Conservation (phyloP, 2,329 filamentous ascomycete species). For the Neopestalotiopsis sp. region DNA sequence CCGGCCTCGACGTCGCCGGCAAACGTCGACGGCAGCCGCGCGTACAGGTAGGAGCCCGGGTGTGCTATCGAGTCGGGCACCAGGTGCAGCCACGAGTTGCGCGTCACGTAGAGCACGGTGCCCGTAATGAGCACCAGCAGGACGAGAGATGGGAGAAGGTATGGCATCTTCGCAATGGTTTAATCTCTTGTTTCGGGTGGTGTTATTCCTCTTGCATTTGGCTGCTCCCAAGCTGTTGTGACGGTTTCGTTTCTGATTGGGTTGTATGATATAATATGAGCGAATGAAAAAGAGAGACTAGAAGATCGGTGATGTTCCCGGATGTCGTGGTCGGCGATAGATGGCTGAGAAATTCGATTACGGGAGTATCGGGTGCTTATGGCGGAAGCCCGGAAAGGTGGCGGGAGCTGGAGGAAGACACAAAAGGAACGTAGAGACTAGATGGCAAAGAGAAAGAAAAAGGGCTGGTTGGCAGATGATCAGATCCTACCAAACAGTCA, state of each 20-base stretch:
- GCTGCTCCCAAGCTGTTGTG: background rate
- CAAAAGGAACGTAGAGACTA: constrained; percentile 9
- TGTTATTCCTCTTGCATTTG: background rate
- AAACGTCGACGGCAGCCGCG: constrained; percentile 79
- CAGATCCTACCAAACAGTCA: constrained; percentile 13
- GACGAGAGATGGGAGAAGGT: constrained; percentile 79
- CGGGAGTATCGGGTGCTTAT: constrained; percentile 7
- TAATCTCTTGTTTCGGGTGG: background rate
- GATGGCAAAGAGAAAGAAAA: constrained; percentile 13
- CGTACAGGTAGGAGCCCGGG: constrained; percentile 68
- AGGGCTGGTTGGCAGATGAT: constrained; percentile 13
- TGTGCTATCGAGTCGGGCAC: constrained; percentile 61
- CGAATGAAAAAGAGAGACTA: background rate
- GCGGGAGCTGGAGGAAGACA: background rate
- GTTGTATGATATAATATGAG: background rate
- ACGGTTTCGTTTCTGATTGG: background rate
- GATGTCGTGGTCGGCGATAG: background rate
- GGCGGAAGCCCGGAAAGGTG: constrained; percentile 8
- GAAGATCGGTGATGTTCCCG: background rate
- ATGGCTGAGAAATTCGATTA: constrained; percentile 1
- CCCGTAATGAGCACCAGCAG: constrained; percentile 74
- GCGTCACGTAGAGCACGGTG: constrained; percentile 82
- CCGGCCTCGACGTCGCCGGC: constrained; percentile 86
- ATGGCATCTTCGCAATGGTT: constrained; percentile 63
- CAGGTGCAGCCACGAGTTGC: constrained; percentile 75